Base-by-base conservation (phyloP, 1,284 basidiomycete genomes). In the Sanghuangporus weigelae region DNA sequence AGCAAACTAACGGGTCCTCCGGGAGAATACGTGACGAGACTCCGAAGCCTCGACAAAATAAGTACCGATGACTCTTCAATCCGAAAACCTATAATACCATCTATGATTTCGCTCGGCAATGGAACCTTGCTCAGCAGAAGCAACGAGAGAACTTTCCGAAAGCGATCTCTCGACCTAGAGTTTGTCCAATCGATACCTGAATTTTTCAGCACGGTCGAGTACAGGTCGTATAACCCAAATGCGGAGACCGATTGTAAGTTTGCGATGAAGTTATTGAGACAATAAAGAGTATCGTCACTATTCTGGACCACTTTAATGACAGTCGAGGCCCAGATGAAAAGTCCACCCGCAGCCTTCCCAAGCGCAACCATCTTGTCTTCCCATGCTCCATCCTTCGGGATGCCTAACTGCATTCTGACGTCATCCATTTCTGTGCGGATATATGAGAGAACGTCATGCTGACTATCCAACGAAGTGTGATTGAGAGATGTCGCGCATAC, bases 301-400 rank as follows among this genome's bases (percentile, higher is more conserved):
- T 31, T 21, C 10, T 8, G 19, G 26, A 63, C 46, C 26, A 63
- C 3, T 31, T 69, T 72, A 54, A 73, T 61, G 23, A 73, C 71
- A 1, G 71, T 73, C 21, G 68, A 62, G 7, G 72, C 69, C 56
- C 72, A 73, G 31, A 73, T 73, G 56, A 73, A 73, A 11, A 73
- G 58, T 1, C 71, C 69, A 21, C 65, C 59, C 2, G 71, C 65
- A 26, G 67, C 71, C 26, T 68, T 50, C 11, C 69, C 69, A 21
- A 73, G 63, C 42, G 31, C 44, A 8, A 68, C 63, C 12, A 71
- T 53, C 16, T 70, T 67, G 3, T 57, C 16, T 0, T 57, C 39
- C 56, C 44, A 59, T 49, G 42, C 42, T 44, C 57, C 36, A 31
- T 59, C 44, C 5, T 35, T 26, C 36, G 44, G 35, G 19, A 49